Evolutionary conservation across 148 eudicot genomes (phyloP), one percentile per base, ranked within the genome.

Genomic region (Dysphania ambrosioides): DNA sequence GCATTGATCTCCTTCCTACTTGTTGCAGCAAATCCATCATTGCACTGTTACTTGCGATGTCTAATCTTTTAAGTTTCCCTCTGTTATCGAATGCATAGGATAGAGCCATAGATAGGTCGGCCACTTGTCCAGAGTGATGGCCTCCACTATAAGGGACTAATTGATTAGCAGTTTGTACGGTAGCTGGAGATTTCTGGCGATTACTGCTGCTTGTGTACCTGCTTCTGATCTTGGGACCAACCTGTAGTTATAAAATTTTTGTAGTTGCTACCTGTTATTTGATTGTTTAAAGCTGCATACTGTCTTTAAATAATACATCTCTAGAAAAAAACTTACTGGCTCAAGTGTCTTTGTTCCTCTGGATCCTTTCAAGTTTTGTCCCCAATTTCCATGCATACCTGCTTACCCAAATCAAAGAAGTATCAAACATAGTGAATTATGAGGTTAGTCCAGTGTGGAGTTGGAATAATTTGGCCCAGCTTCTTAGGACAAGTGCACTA

Each of bases 21-120:
- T 87, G 89, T 47, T 83, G 83, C 71, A 91, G 83, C 78, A 94
- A 85, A 61, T 80, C 80, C 32, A 91, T 65, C 74, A 91, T 72
- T 42, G 95, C 82, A 59, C 79, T 84, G 53, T 65, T 83, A 71
- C 87, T 79, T 49, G 91, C 80, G 31, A 80, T 78, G 59, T 85
- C 85, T 31, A 85, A 65, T 60, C 75, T 88, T 62, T 73, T 78
- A 8, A 82, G 82, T 32, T 84, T 89, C 15, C 86, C 92, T 29
- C 81, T 77, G 67, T 83, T 80, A 47, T 84, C 88, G 19, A 90
- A 74, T 23, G 91, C 89, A 55, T 86, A 81, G 23, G 90, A 79
- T 71, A 95, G 80, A 32, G 93, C 93, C 88, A 80, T 88, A 5
- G 98, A 87, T 41, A 92, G 72, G 47, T 92, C 97, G 41, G 79